phyloP scores from a whole-genome alignment of 2,329 filamentous ascomycete species.

The Fusarium sp. region DNA sequence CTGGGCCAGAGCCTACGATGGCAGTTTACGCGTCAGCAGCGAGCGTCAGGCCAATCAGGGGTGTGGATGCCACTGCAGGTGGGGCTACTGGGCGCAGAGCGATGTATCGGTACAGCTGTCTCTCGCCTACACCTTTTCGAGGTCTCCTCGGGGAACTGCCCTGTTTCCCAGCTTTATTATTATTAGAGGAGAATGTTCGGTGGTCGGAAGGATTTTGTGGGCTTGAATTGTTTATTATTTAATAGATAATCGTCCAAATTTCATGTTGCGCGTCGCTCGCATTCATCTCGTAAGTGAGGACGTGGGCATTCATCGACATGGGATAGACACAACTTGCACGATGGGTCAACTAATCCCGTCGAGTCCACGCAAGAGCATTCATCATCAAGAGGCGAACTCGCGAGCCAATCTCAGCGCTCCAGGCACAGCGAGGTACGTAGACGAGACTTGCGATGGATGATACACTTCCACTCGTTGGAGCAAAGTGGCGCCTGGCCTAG shows the following conservation, averaged over 20 bases:
- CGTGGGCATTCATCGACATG: conserved; percentile 5
- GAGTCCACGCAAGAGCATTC: conserved; percentile 38
- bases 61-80: conserved; percentile 21
- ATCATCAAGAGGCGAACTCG: conserved; percentile 41
- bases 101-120: conserved; percentile 42
- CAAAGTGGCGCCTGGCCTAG: conserved; percentile 32
- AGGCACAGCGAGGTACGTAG: conserved; percentile 32
- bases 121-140: conserved; percentile 27
- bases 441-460: conserved; percentile 21
- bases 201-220: conserved; percentile 13
- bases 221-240: conserved; percentile 26
- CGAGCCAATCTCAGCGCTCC: conserved; percentile 25
- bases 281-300: conserved; percentile 2
- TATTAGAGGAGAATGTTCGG: conserved; percentile 5
- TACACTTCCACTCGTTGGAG: conserved; percentile 4
- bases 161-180: conserved; percentile 17
- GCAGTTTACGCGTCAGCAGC: conserved; percentile 55
- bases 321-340: conserved; percentile 8
- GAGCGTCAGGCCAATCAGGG: conserved; percentile 47
- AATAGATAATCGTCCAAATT: conserved; percentile 13
- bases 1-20: conserved; percentile 45
- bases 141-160: conserved; percentile 12
- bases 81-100: conserved; percentile 44
- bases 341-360: conserved; percentile 15
- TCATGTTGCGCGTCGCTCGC: conserved; percentile 19